Percentiles rank a stretch among this genome's conserved stretches.
Conservation (phyloP, 2,329 filamentous ascomycete genomes). For the Didymella glomerata region DNA sequence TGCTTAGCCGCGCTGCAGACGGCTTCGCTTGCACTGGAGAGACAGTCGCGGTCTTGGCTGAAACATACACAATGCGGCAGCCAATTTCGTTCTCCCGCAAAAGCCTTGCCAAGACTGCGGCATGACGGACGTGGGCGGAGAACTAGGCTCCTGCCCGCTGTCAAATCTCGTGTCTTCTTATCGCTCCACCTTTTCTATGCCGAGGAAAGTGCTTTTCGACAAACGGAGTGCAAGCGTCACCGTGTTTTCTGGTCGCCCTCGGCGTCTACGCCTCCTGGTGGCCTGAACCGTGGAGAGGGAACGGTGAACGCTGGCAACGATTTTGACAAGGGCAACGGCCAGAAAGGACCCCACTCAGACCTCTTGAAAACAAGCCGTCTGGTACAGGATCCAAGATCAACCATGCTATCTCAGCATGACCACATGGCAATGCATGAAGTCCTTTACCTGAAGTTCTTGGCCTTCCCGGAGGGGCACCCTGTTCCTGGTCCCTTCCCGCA, state of each 20-base stretch:
- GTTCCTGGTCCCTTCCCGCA: conserved; percentile 13
- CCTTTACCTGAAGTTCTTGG: conserved; percentile 6
- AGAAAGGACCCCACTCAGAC: too few species aligned
- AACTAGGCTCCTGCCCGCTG: conserved; percentile 17
- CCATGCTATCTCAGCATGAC: conserved; percentile 4
- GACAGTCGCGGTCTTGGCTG: conserved; percentile 18
- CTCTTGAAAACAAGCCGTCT: not conserved
- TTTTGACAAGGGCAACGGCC: not conserved
- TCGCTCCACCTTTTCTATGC: conserved; percentile 15
- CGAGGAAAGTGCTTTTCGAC: conserved; percentile 7
- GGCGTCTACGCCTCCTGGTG: conserved; percentile 6
- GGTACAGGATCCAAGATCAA: not conserved
- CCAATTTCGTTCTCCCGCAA: conserved; percentile 21
- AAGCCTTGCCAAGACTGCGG: conserved; percentile 11
- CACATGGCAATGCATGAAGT: conserved; percentile 15
- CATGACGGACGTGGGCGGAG: conserved; percentile 14
- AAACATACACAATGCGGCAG: conserved; percentile 14
- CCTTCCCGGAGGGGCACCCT: not conserved
- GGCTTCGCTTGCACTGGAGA: not conserved
- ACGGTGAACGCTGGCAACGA: not conserved
- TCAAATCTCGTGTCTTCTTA: conserved; percentile 16
- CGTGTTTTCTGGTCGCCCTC: conserved; percentile 16
- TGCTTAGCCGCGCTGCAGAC: conserved; percentile 1
- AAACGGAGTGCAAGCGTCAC: conserved; percentile 13
- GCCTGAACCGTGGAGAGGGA: conserved; percentile 3